phyloP scores from a whole-genome alignment of 805 yeast genomes.

The Cyberlindnera bimundalis region DNA sequence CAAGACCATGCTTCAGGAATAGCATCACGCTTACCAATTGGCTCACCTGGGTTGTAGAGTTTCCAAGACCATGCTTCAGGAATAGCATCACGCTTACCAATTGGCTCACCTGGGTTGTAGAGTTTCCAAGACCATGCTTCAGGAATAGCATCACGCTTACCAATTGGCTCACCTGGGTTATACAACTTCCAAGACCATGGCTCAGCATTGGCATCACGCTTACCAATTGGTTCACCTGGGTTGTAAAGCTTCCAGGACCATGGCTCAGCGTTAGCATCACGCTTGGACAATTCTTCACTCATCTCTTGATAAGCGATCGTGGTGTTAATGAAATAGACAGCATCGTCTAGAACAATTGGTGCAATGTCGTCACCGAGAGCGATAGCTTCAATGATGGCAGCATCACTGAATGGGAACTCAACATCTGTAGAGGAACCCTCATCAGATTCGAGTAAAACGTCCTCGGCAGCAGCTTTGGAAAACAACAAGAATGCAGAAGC shows the following conservation, averaged over 20 bases:
- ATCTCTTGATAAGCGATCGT: conserved; percentile 22
- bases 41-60: conserved; percentile 7
- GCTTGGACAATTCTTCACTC: conserved; percentile 16
- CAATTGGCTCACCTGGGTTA: conserved; percentile 18
- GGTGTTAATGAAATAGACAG: conserved; percentile 27
- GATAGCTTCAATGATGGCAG: conserved; percentile 27
- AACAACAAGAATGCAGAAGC: conserved; percentile 15
- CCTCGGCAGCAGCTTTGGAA: too few relatives aligned
- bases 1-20: conserved; percentile 7
- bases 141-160: conserved; percentile 21
- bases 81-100: conserved; percentile 21
- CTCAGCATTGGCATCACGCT: conserved; percentile 21
- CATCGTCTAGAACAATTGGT: conserved; percentile 24
- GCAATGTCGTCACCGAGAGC: conserved; percentile 22
- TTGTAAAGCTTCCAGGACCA: too few relatives aligned
- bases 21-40: conserved; percentile 21
- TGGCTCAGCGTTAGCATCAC: conserved; percentile 18
- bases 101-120: conserved; percentile 20
- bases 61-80: conserved; percentile 26
- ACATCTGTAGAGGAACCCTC: conserved; percentile 15
- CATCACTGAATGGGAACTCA: conserved; percentile 28
- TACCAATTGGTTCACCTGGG: neutral
- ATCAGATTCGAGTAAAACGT: conserved; percentile 6
- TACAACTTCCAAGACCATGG: conserved; percentile 23
- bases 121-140: conserved; percentile 23